Evolutionary conservation across 371 early-diverging fungal genomes (phyloP).

Genomic region (Syncephalastrum monosporum): DNA sequence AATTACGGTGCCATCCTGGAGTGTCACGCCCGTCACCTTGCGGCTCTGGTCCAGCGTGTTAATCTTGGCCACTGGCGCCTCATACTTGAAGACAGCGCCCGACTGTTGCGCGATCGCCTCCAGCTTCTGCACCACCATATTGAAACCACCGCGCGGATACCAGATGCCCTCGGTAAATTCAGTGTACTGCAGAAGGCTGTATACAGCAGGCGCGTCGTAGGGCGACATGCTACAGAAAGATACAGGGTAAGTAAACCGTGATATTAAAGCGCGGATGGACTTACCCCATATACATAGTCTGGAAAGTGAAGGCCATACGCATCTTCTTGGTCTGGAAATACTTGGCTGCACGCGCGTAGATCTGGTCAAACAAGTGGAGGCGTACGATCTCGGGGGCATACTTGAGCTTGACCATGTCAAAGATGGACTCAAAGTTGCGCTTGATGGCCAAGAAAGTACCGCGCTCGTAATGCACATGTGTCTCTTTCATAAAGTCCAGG

Average conservation of each 20-base stretch:
- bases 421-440: constrained; percentile 52
- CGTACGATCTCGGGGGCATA: constrained; percentile 42
- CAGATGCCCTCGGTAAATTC: constrained; percentile 67
- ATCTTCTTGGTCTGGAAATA: constrained; percentile 61
- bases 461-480: constrained; percentile 53
- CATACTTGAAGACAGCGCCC: constrained; percentile 50
- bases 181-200: constrained; percentile 59
- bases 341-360: constrained; percentile 47
- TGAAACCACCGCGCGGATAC: constrained; percentile 68
- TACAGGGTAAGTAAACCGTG: background rate
- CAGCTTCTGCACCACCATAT: constrained; percentile 53
- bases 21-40: constrained; percentile 52
- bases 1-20: constrained; percentile 46
- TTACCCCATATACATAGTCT: constrained; percentile 62
- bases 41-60: constrained; percentile 27
- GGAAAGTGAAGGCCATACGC: constrained; percentile 68
- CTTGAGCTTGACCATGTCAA: constrained; percentile 45
- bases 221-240: constrained; percentile 57
- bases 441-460: constrained; percentile 50
- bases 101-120: constrained; percentile 52
- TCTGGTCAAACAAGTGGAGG: constrained; percentile 49
- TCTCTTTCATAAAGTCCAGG: constrained; percentile 51
- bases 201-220: constrained; percentile 66
- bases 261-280: constrained; percentile 1
- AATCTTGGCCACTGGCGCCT: constrained; percentile 48